phyloP scores from a whole-genome alignment of 257 asterid species.

The Salvia splendens region DNA sequence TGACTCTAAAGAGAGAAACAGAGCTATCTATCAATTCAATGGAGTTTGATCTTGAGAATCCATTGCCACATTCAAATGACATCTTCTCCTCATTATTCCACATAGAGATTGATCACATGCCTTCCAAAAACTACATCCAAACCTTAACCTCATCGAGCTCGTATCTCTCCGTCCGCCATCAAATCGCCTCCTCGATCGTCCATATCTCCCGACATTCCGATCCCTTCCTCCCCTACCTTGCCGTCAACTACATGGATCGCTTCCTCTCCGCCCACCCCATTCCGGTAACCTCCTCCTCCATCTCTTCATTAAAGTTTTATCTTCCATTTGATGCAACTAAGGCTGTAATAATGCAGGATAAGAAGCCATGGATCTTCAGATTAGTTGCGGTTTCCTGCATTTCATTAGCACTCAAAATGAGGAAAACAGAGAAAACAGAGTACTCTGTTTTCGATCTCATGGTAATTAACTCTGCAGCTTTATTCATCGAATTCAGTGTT shows the following conservation, averaged over 20 bases:
- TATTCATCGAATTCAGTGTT: background rate
- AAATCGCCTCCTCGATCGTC: slow-evolving; percentile 44
- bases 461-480: slow-evolving; percentile 31
- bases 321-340: too few relatives aligned
- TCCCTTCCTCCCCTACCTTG: slow-evolving; percentile 50
- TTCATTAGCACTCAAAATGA: slow-evolving; percentile 72
- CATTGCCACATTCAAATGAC: slow-evolving; percentile 43
- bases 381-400: slow-evolving; percentile 62
- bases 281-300: slow-evolving; percentile 4
- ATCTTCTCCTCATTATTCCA: slow-evolving; percentile 26
- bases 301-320: background rate
- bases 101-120: slow-evolving; percentile 63
- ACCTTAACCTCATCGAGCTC: slow-evolving; percentile 26
- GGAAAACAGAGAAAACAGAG: slow-evolving; percentile 49
- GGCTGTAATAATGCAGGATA: slow-evolving; percentile 35
- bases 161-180: slow-evolving; percentile 36
- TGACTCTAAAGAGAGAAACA: background rate
- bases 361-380: slow-evolving; percentile 63
- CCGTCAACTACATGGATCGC: slow-evolving; percentile 70
- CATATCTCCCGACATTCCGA: slow-evolving; percentile 40
- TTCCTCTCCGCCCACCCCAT: slow-evolving; percentile 53
- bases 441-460: slow-evolving; percentile 46
- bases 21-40: slow-evolving; percentile 47
- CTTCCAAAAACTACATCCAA: slow-evolving; percentile 40
- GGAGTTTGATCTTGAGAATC: slow-evolving; percentile 74